These are phyloP conservation scores for Geotrichum citri-aurantii DNA, from an alignment of 1,139 yeast genomes.

Conservation along the genomic window DNA sequence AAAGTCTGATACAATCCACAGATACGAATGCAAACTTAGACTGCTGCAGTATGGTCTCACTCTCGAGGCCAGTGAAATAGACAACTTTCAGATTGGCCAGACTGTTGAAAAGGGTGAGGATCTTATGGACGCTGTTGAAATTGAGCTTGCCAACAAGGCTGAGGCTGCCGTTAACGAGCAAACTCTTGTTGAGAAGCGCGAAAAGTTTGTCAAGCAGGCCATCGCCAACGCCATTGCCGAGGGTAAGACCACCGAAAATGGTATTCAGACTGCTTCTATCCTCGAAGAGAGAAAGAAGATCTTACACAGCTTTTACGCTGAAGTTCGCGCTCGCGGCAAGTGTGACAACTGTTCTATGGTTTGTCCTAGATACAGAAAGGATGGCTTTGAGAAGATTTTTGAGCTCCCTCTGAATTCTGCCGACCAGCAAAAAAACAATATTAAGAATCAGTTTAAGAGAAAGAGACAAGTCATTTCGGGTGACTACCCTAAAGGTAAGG, in stretches of 20 bases:
- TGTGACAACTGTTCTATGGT: conserved; percentile 96
- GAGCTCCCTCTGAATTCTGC: conserved; percentile 80
- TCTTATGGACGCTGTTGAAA: conserved; percentile 21
- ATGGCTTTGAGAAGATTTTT: conserved; percentile 88
- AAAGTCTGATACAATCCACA: conserved; percentile 61
- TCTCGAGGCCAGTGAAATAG: conserved; percentile 70
- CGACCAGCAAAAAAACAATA: conserved; percentile 59
- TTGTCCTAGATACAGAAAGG: conserved; percentile 90
- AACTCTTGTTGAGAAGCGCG: conserved; percentile 52
- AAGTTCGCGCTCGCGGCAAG: conserved; percentile 66
- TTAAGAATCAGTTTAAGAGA: conserved; percentile 33
- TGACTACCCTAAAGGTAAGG: conserved; percentile 23
- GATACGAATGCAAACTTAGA: conserved; percentile 68
- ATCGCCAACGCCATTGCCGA: conserved; percentile 72
- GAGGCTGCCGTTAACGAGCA: conserved; percentile 35
- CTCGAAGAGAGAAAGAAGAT: conserved; percentile 78
- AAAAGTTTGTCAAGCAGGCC: conserved; percentile 60
- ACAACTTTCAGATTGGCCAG: conserved; percentile 47
- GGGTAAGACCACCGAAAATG: conserved; percentile 62
- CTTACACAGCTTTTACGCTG: conserved; percentile 70
- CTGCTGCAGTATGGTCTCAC: conserved; percentile 85
- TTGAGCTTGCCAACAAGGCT: conserved; percentile 22
- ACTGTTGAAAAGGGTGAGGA: conserved; percentile 17
- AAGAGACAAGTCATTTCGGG: conserved; percentile 73
- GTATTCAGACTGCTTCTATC: conserved; percentile 76